A percentile compares a stretch with the other conserved stretches of the same genome.
Conservation (phyloP, 2,329 filamentous ascomycete genomes). For the Daldinia sp. region DNA sequence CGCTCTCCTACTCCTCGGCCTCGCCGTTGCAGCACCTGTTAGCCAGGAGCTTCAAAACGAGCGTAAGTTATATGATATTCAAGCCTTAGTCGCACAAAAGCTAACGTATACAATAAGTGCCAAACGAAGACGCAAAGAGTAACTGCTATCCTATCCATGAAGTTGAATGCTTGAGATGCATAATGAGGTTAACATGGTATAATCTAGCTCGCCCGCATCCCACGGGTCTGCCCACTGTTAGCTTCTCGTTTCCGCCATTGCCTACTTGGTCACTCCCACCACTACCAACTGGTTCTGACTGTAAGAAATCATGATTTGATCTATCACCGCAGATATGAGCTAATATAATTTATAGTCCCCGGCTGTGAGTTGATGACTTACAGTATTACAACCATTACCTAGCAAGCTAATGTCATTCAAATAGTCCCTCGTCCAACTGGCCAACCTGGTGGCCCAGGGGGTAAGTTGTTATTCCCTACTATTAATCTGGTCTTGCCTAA, state of each 20-base stretch:
- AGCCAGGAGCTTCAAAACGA: slow-evolving; percentile 11
- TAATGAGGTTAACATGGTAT: not conserved
- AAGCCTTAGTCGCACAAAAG: not conserved
- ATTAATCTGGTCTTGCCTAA: not conserved
- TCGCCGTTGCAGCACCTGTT: slow-evolving; percentile 24
- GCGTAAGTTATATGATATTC: slow-evolving; percentile 1
- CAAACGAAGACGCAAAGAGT: slow-evolving; percentile 9
- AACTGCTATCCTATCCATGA: not conserved
- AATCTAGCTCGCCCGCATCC: slow-evolving; percentile 15
- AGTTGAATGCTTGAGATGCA: not conserved
- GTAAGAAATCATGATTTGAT: slow-evolving; percentile 2
- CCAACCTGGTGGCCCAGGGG: slow-evolving; percentile 8
- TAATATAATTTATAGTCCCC: slow-evolving; percentile 9
- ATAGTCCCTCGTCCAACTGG: slow-evolving; percentile 25
- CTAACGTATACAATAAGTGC: slow-evolving; percentile 15
- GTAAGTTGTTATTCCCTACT: not conserved
- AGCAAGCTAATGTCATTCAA: not conserved
- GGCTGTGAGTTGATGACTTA: slow-evolving; percentile 12
- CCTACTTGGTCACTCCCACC: slow-evolving; percentile 7
- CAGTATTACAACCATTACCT: not conserved
- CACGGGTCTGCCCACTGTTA: slow-evolving; percentile 11
- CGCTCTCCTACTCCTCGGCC: slow-evolving; percentile 28
- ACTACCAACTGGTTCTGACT: slow-evolving; percentile 16
- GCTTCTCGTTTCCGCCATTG: slow-evolving; percentile 13
- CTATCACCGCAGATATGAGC: not conserved